A percentile compares a stretch with the other conserved stretches of the same genome.
phyloP scores from a whole-genome alignment of 1,284 basidiomycete species.

The Rhodotorula sp. region DNA sequence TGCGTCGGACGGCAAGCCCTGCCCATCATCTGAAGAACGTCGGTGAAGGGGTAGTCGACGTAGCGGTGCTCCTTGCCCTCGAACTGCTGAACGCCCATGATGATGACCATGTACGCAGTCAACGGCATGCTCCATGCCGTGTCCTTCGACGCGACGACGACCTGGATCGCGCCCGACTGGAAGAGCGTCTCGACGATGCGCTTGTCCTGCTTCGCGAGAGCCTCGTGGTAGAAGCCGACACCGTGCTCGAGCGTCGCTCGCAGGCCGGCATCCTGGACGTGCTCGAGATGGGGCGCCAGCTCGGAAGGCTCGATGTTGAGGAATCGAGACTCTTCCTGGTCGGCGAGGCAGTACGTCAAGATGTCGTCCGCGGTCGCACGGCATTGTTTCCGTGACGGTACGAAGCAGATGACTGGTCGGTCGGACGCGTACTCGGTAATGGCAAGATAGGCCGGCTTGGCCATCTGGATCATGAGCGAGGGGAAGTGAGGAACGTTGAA shows the following conservation, averaged over 20 bases:
- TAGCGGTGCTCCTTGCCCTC: conserved; percentile 90
- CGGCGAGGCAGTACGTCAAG: conserved; percentile 81
- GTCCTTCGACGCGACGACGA: conserved; percentile 92
- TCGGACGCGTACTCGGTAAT: conserved; percentile 82
- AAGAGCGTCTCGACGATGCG: conserved; percentile 91
- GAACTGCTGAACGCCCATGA: conserved; percentile 96
- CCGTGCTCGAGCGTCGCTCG: conserved; percentile 83
- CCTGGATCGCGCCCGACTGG: conserved; percentile 89
- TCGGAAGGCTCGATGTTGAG: conserved; percentile 82
- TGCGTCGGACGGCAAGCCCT: conserved; percentile 83
- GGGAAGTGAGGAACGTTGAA: conserved; percentile 97
- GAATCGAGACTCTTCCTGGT: conserved; percentile 81
- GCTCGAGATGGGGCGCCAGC: conserved; percentile 82
- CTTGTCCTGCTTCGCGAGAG: conserved; percentile 85
- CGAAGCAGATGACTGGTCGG: conserved; percentile 88
- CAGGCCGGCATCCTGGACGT: conserved; percentile 73
- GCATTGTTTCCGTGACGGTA: conserved; percentile 90
- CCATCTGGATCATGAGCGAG: conserved; percentile 98
- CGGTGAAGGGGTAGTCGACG: conserved; percentile 94
- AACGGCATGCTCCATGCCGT: conserved; percentile 94
- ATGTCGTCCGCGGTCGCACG: conserved; percentile 89
- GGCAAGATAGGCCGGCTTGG: conserved; percentile 93
- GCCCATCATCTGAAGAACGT: conserved; percentile 98
- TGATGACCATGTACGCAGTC: conserved; percentile 92
- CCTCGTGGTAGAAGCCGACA: conserved; percentile 94